These are phyloP conservation scores for Allomyces macrogynus DNA, from an alignment of 192 early-diverging fungal genomes.

Conservation along the genomic window DNA sequence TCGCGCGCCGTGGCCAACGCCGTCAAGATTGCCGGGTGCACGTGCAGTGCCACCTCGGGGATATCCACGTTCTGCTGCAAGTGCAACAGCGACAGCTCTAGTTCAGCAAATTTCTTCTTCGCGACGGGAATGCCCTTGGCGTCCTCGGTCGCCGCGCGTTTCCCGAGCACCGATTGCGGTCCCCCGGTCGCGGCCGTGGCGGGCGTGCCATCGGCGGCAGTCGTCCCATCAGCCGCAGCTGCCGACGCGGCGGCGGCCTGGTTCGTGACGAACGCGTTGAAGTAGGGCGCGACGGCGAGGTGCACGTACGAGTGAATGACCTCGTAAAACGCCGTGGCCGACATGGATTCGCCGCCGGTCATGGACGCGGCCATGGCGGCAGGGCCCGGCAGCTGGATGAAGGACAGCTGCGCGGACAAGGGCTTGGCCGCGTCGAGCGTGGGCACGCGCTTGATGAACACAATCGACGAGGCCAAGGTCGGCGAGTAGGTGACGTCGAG, in stretches of 20 bases:
- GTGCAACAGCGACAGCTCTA: constrained; percentile 82
- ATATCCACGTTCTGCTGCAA: constrained; percentile 98
- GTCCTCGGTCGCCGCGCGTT: constrained; percentile 8
- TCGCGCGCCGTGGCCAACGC: constrained; percentile 20
- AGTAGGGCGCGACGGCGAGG: constrained; percentile 84
- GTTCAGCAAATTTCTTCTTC: constrained; percentile 95
- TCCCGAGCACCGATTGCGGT: not conserved
- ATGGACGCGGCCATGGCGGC: constrained; percentile 5
- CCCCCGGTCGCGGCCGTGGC: not conserved
- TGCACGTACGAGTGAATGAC: constrained; percentile 78
- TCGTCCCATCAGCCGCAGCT: constrained; percentile 13
- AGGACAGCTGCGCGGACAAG: constrained; percentile 61
- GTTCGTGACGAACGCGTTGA: constrained; percentile 74
- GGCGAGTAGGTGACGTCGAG: constrained; percentile 57
- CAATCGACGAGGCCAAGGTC: constrained; percentile 51
- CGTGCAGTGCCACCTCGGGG: constrained; percentile 68
- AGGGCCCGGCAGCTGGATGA: constrained; percentile 75
- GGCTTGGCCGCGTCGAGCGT: constrained; percentile 50
- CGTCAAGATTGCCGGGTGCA: constrained; percentile 59
- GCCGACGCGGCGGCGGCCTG: constrained; percentile 21
- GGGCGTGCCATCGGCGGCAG: constrained; percentile 9
- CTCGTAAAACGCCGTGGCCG: constrained; percentile 52
- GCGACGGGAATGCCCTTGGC: constrained; percentile 70
- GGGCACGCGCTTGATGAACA: constrained; percentile 52
- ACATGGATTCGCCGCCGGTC: constrained; percentile 4